Percentiles rank a stretch among this genome's conserved stretches.
Conservation (phyloP, 257 asterid genomes). For the Mitragyna speciosa region DNA sequence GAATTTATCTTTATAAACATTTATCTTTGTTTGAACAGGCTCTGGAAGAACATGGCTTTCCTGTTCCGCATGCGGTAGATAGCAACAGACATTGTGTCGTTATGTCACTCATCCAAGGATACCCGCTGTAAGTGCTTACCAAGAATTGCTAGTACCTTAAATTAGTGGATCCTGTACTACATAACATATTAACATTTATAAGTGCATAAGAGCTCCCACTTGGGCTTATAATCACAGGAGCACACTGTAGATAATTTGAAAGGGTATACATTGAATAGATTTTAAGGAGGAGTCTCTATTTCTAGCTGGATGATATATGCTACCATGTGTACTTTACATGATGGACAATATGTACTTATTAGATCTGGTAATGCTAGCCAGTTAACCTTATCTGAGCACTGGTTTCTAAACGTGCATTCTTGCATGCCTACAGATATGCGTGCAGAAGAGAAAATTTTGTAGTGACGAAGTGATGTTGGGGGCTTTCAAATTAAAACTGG, state of each 20-base stretch:
- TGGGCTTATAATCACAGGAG: no score
- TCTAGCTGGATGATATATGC: no score
- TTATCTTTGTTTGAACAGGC: constrained; percentile 57
- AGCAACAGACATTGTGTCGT: constrained; percentile 92
- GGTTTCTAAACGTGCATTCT: neutral
- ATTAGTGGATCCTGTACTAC: neutral
- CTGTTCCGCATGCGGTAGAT: constrained; percentile 96
- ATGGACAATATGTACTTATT: neutral
- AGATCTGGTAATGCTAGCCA: no score
- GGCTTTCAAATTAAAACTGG: neutral
- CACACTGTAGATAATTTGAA: no score
- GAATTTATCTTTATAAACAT: neutral
- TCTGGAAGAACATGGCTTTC: constrained; percentile 81
- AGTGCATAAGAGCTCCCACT: neutral
- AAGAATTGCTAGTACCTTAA: neutral
- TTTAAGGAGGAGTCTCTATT: no score
- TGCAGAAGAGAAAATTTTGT: neutral
- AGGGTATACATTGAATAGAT: no score
- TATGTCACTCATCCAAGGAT: constrained; percentile 93
- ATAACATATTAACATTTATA: neutral
- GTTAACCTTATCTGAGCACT: neutral
- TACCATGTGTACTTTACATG: neutral
- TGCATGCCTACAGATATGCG: neutral
- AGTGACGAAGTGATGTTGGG: neutral
- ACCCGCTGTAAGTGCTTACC: constrained; percentile 74